Percentiles rank a stretch among this genome's conserved stretches.
phyloP scores from a whole-genome alignment of 73 alveolate species.

The Breviolum minutum region DNA sequence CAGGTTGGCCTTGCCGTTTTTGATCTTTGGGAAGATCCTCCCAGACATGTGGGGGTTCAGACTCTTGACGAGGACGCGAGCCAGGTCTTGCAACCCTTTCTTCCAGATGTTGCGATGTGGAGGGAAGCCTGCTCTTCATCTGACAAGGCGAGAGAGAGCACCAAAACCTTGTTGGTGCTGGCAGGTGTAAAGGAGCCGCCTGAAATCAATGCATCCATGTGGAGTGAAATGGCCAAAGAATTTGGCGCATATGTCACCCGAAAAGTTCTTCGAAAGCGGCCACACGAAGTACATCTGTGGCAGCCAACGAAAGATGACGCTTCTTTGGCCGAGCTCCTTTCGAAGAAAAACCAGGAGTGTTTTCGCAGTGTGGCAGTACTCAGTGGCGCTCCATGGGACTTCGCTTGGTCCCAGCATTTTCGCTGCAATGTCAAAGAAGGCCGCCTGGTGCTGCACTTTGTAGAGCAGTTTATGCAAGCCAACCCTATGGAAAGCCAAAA shows the following conservation, averaged over 20 bases:
- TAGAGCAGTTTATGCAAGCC: constrained; percentile 9
- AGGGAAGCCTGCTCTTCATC: not conserved
- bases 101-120: constrained; percentile 31
- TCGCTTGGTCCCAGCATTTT: constrained; percentile 47
- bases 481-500: not conserved
- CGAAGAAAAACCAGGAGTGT: constrained; percentile 20
- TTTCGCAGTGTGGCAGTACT: constrained; percentile 46
- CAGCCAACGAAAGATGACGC: not conserved
- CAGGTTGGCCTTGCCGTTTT: constrained; percentile 29
- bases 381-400: constrained; percentile 30
- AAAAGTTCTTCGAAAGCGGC: constrained; percentile 38
- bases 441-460: constrained; percentile 11
- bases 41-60: not conserved
- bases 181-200: not conserved
- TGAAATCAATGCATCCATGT: not conserved
- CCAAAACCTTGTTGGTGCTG: not conserved
- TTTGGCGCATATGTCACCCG: constrained; percentile 21
- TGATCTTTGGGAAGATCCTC: not conserved
- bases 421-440: constrained; percentile 45
- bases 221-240: constrained; percentile 42
- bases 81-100: constrained; percentile 1
- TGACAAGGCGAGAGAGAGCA: not conserved
- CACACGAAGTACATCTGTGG: constrained; percentile 22
- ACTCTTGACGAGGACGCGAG: constrained; percentile 28
- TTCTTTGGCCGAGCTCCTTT: constrained; percentile 18